Conservation (phyloP, 2,329 filamentous ascomycete species). For the Myriosclerotinia curreyana region DNA sequence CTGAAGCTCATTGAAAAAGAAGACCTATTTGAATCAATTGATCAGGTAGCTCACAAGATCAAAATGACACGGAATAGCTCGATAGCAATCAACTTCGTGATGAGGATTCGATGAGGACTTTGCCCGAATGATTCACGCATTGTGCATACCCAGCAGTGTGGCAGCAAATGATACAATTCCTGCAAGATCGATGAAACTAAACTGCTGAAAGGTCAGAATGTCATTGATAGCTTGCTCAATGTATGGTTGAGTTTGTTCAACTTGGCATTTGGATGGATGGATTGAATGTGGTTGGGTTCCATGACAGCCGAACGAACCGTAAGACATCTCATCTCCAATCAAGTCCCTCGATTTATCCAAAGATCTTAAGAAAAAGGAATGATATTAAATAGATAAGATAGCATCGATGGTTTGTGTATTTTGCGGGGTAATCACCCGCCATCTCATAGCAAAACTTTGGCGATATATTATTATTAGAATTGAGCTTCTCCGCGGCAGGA, state of each 20-base stretch:
- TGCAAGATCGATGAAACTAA: not conserved
- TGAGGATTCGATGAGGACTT: no score
- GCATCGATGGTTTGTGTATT: not conserved
- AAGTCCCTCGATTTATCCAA: not conserved
- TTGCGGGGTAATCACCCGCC: slow-evolving; percentile 10
- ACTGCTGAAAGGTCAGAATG: slow-evolving; percentile 6
- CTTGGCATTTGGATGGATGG: not conserved
- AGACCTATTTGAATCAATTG: not conserved
- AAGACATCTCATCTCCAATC: slow-evolving; percentile 16
- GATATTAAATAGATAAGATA: slow-evolving; percentile 18
- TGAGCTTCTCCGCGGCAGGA: slow-evolving; percentile 7
- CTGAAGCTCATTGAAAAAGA: not conserved
- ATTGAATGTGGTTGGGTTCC: not conserved
- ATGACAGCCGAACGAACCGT: slow-evolving; percentile 8
- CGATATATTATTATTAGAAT: not conserved
- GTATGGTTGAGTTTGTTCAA: not conserved
- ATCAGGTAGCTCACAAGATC: not conserved
- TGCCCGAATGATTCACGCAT: no score
- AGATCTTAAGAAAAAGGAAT: slow-evolving; percentile 1
- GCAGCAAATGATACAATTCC: slow-evolving; percentile 15
- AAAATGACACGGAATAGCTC: not conserved
- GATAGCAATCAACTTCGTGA: not conserved
- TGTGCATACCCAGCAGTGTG: not conserved
- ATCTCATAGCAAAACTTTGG: slow-evolving; percentile 3
- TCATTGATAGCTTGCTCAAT: not conserved